Evolutionary conservation across 257 asterid genomes (phyloP).

Genomic region (Ehretia macrophylla): DNA sequence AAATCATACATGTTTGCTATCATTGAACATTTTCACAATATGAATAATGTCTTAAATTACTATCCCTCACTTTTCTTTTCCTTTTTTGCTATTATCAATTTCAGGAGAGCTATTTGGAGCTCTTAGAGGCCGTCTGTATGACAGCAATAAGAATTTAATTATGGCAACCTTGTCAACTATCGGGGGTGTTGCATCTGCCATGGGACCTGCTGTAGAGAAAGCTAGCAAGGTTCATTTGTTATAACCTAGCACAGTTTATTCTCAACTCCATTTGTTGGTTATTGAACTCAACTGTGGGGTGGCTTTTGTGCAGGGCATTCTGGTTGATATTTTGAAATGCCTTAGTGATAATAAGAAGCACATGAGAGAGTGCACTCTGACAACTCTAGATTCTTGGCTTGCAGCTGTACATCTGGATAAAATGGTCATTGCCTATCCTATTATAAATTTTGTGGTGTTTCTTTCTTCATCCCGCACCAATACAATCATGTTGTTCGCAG

Average conservation of each 20-base stretch:
- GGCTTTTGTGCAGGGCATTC: conserved; percentile 77
- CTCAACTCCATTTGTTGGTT: conserved; percentile 7
- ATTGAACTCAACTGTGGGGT: conserved; percentile 4
- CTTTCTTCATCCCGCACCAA: neutral
- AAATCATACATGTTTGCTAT: neutral
- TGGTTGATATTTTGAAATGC: conserved; percentile 86
- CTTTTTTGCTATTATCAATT: conserved; percentile 11
- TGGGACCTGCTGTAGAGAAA: conserved; percentile 95
- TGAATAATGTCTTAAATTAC: neutral
- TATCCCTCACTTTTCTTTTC: conserved; percentile 7
- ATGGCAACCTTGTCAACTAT: conserved; percentile 80
- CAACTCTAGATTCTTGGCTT: conserved; percentile 89
- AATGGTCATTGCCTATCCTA: conserved; percentile 41
- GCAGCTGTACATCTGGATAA: conserved; percentile 97
- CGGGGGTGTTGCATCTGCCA: conserved; percentile 84
- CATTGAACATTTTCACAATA: neutral
- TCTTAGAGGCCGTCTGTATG: conserved; percentile 72
- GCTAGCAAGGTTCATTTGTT: conserved; percentile 78
- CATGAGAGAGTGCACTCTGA: conserved; percentile 95
- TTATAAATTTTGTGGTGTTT: neutral
- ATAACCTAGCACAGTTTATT: conserved; percentile 11
- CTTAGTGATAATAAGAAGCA: conserved; percentile 93
- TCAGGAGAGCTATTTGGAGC: conserved; percentile 92
- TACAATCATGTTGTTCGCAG: conserved; percentile 33
- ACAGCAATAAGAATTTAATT: conserved; percentile 90